phyloP scores from a whole-genome alignment of 495 filamentous ascomycete genomes.

The Penicillium riverlandense region DNA sequence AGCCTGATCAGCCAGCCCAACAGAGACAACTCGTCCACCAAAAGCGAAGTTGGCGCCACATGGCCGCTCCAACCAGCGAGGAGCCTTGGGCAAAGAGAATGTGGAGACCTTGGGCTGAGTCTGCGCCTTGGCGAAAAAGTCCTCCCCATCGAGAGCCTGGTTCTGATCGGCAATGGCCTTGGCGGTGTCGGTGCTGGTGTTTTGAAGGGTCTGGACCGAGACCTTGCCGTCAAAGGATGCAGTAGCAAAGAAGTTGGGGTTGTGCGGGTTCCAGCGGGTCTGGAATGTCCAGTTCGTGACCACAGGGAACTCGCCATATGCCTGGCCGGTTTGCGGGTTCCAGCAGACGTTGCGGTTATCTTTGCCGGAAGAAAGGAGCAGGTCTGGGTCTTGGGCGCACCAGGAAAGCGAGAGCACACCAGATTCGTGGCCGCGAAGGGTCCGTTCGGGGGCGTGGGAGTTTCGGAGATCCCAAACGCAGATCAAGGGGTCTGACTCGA shows the following conservation, averaged over 20 bases:
- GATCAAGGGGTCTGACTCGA: conserved; percentile 83
- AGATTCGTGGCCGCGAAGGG: conserved; percentile 79
- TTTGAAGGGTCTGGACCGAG: conserved; percentile 84
- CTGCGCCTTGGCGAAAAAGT: conserved; percentile 93
- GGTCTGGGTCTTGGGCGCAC: conserved; percentile 86
- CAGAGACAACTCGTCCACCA: conserved; percentile 83
- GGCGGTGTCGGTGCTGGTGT: conserved; percentile 54
- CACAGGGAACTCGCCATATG: conserved; percentile 87
- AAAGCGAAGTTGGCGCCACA: conserved; percentile 90
- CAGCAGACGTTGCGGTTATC: conserved; percentile 94
- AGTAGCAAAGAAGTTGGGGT: conserved; percentile 84
- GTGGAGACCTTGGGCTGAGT: conserved; percentile 81
- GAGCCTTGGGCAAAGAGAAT: conserved; percentile 79
- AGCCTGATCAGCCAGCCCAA: conserved; percentile 54
- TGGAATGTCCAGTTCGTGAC: conserved; percentile 99
- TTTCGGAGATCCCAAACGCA: conserved; percentile 93
- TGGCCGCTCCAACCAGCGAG: conserved; percentile 84
- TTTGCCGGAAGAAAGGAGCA: conserved; percentile 91
- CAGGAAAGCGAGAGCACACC: conserved; percentile 92
- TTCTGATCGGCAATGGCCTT: conserved; percentile 48
- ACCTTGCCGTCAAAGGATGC: conserved; percentile 97
- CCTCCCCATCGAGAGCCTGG: conserved; percentile 77
- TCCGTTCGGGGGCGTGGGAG: conserved; percentile 89
- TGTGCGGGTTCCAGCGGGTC: conserved; percentile 88
- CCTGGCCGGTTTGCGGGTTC: conserved; percentile 86